Evolutionary conservation across 805 yeast genomes (phyloP).

Genomic region (Myxozyma sirexii): DNA sequence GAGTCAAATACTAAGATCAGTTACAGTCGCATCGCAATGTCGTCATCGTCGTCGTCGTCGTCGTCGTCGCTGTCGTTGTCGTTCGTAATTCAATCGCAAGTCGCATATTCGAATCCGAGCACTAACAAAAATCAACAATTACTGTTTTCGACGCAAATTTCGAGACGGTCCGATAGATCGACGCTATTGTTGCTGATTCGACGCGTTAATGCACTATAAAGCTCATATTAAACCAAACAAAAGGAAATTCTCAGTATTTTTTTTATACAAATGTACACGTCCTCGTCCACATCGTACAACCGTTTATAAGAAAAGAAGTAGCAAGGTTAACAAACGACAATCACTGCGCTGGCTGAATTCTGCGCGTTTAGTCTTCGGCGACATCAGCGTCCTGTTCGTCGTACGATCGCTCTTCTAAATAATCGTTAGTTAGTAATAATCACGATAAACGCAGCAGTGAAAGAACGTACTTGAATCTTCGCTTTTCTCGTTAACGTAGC

Average conservation of each 20-base stretch:
- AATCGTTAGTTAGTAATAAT: not conserved
- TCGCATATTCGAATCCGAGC: not conserved
- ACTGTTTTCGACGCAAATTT: not conserved
- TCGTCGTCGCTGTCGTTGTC: not conserved
- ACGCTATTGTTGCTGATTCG: not conserved
- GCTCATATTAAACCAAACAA: not conserved
- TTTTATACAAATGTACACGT: too few relatives aligned
- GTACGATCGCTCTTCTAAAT: conserved; percentile 25
- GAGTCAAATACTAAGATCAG: not conserved
- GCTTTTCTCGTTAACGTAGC: conserved; percentile 9
- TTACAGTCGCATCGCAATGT: not conserved
- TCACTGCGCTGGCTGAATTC: too few relatives aligned
- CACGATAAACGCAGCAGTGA: not conserved
- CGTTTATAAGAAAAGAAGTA: too few relatives aligned
- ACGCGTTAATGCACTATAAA: not conserved
- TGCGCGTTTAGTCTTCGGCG: conserved; percentile 17
- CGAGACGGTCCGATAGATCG: not conserved
- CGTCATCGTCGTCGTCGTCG: not conserved
- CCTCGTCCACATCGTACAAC: too few relatives aligned
- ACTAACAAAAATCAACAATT: not conserved
- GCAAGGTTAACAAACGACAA: too few relatives aligned
- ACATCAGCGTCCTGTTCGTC: conserved; percentile 32
- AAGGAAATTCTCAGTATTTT: too few relatives aligned
- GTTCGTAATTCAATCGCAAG: not conserved
- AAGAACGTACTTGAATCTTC: conserved; percentile 19